Conservation (phyloP, 2,329 filamentous ascomycete species). For the Trichoderma harzianum region DNA sequence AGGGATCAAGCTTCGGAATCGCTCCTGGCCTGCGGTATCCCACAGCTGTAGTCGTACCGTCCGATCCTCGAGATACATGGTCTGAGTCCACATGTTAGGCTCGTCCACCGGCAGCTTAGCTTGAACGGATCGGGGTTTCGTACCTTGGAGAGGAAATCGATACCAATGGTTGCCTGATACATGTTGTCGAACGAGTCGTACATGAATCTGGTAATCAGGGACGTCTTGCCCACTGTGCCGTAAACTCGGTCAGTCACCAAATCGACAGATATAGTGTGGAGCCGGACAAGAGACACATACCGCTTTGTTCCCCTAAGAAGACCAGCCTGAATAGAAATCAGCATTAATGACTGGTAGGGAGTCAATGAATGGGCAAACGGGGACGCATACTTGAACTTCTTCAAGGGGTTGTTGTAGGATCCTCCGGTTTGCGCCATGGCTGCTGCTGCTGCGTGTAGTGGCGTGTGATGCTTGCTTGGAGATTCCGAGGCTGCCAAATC, state of each 20-base stretch:
- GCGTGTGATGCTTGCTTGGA: conserved; percentile 2
- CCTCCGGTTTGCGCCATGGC: conserved; percentile 79
- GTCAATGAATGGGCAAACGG: background rate
- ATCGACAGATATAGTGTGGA: conserved; percentile 8
- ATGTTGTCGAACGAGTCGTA: conserved; percentile 99
- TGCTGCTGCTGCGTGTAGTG: background rate
- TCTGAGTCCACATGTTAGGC: conserved; percentile 44
- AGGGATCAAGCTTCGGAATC: conserved; percentile 94
- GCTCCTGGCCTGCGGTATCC: conserved; percentile 97
- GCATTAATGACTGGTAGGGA: conserved; percentile 1
- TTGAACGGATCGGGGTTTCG: conserved; percentile 19
- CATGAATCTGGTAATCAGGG: conserved; percentile 98
- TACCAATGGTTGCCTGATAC: conserved; percentile 98
- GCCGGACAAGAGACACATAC: conserved; percentile 52
- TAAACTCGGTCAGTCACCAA: conserved; percentile 26
- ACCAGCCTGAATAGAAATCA: conserved; percentile 65
- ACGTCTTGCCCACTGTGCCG: conserved; percentile 93
- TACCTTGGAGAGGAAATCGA: conserved; percentile 98
- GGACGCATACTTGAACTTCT: conserved; percentile 91
- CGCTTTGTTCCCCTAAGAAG: conserved; percentile 96
- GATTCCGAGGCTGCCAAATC: background rate
- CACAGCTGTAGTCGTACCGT: conserved; percentile 96
- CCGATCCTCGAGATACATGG: conserved; percentile 98
- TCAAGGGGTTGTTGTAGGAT: conserved; percentile 97
- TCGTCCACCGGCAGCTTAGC: background rate